Conservation (phyloP, 768 basidiomycete genomes). For the Auricularia sp. region DNA sequence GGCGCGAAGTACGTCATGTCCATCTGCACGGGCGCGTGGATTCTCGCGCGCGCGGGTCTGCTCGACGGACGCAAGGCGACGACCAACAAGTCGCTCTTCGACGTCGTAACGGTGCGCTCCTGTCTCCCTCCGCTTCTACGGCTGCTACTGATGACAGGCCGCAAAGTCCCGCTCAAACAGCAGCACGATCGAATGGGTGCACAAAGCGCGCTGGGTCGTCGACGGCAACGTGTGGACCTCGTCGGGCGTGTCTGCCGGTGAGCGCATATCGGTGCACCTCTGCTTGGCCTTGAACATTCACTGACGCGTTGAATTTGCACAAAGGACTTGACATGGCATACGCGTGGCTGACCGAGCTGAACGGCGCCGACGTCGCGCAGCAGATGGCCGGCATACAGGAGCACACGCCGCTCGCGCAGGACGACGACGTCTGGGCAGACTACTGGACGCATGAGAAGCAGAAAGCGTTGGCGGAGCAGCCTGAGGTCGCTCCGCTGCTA, state of each 20-base stretch:
- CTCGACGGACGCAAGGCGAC: constrained; percentile 36
- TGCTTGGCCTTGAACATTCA: too few species aligned
- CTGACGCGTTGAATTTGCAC: neutral
- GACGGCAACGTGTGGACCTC: constrained; percentile 1
- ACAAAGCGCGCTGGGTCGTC: neutral
- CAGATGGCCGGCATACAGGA: too few species aligned
- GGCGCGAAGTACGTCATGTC: constrained; percentile 31
- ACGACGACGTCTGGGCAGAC: constrained; percentile 17
- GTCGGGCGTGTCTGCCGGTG: neutral
- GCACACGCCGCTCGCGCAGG: constrained; percentile 5
- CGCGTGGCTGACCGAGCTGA: neutral
- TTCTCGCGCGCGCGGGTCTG: constrained; percentile 31
- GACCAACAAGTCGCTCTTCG: constrained; percentile 33
- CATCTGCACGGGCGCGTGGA: constrained; percentile 30
- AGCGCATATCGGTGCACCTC: too few species aligned
- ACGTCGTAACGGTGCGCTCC: constrained; percentile 9
- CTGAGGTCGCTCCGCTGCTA: too few species aligned
- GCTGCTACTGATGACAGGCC: too few species aligned
- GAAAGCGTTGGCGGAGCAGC: too few species aligned
- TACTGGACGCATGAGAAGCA: too few species aligned
- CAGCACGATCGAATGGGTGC: neutral
- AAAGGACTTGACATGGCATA: neutral
- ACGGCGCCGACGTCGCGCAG: neutral
- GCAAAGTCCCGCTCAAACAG: too few species aligned
- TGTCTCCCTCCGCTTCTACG: too few species aligned